Conservation (phyloP, 257 asterid species). For the Solanum verrucosum region DNA sequence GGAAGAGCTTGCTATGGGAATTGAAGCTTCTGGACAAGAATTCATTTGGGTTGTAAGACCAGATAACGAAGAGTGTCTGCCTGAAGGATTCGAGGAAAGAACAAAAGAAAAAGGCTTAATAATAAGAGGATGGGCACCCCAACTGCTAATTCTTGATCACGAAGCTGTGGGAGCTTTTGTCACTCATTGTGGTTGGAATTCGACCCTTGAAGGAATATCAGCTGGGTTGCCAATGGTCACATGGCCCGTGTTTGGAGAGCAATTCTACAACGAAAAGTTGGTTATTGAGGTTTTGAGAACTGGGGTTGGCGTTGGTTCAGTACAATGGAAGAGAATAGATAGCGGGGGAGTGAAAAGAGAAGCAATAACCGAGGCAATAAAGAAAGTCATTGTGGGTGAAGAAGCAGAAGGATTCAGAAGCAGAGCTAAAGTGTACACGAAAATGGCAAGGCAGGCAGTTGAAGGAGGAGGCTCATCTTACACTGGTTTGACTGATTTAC, state of each 20-base stretch:
- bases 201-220: slow-evolving; percentile 4
- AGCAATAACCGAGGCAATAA: slow-evolving; percentile 9
- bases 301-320: neutral
- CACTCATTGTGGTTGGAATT: slow-evolving; percentile 18
- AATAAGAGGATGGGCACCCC: slow-evolving; percentile 18
- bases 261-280: slow-evolving; percentile 12
- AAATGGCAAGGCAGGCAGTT: slow-evolving; percentile 29
- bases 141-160: slow-evolving; percentile 7
- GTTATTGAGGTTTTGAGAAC: slow-evolving; percentile 4
- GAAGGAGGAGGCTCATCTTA: slow-evolving; percentile 13
- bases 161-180: slow-evolving; percentile 11
- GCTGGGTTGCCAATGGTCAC: slow-evolving; percentile 15
- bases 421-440: slow-evolving; percentile 16
- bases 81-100: slow-evolving; percentile 4
- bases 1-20: slow-evolving; percentile 1
- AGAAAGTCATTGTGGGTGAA: slow-evolving; percentile 4
- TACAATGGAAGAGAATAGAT: slow-evolving; percentile 5
- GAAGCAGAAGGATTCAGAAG: slow-evolving; percentile 23
- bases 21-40: neutral
- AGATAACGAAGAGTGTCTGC: neutral
- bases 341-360: slow-evolving; percentile 1
- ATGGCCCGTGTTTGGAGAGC: slow-evolving; percentile 3
- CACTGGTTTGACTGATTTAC: neutral
- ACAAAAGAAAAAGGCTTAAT: slow-evolving; percentile 1
- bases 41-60: slow-evolving; percentile 11